phyloP scores from a whole-genome alignment of 1,284 basidiomycete species.

The Rhizoctonia solani region DNA sequence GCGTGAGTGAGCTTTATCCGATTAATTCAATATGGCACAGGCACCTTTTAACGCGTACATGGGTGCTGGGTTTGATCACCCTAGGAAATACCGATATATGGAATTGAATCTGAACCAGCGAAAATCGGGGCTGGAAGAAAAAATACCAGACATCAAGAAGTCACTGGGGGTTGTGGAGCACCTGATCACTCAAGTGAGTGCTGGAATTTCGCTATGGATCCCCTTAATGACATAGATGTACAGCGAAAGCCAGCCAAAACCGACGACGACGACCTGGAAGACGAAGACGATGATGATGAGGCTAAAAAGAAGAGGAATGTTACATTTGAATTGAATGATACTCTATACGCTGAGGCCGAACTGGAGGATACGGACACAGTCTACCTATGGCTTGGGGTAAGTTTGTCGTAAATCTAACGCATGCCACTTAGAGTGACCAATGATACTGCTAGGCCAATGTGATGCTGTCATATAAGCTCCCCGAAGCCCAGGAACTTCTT shows the following conservation, averaged over 20 bases:
- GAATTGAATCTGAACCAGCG: slow-evolving; percentile 85
- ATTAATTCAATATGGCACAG: too few species aligned
- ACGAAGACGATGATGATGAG: slow-evolving; percentile 50
- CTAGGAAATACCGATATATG: slow-evolving; percentile 98
- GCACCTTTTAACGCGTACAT: too few species aligned
- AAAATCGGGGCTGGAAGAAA: slow-evolving; percentile 80
- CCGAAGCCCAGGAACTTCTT: slow-evolving; percentile 78
- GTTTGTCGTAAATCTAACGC: slow-evolving; percentile 47
- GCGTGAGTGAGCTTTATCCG: slow-evolving; percentile 60
- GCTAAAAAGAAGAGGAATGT: slow-evolving; percentile 68
- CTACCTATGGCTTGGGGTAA: slow-evolving; percentile 94
- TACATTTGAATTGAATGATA: slow-evolving; percentile 96
- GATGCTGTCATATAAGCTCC: slow-evolving; percentile 93
- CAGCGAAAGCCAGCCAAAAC: slow-evolving; percentile 41
- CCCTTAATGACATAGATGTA: not conserved
- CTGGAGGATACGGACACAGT: slow-evolving; percentile 85
- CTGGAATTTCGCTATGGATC: slow-evolving; percentile 42
- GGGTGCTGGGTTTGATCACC: too few species aligned
- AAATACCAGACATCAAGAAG: slow-evolving; percentile 96
- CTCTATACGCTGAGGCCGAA: slow-evolving; percentile 89
- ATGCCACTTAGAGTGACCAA: slow-evolving; percentile 20
- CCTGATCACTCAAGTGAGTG: slow-evolving; percentile 70
- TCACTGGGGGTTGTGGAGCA: slow-evolving; percentile 90
- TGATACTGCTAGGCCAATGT: slow-evolving; percentile 79
- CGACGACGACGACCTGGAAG: slow-evolving; percentile 55